Evolutionary conservation across 2,329 filamentous ascomycete species (phyloP), one percentile per base, ranked within the genome.

Genomic region (Botrytis galanthina): DNA sequence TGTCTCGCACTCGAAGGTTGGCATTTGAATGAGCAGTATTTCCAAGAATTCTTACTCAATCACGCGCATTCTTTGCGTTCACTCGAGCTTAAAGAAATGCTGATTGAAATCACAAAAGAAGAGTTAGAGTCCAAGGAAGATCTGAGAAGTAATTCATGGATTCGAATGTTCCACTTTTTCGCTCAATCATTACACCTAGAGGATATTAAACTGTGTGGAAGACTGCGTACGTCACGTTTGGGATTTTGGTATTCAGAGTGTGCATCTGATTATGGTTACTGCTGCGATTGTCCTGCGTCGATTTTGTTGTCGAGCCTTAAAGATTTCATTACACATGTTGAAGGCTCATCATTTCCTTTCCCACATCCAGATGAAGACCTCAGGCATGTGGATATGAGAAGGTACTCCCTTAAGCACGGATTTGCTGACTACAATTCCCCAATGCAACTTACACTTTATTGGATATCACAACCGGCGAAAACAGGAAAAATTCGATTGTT

Each of bases 151-250:
- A 67, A 67, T 67, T 16, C n/a, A 32, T 67, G 64, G 64, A 54
- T 67, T 16, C 64, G 46, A 67, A 54, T 67, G 46, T 67, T 67
- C 14, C 22, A 54, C 51, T 67, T 67, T 4, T 29, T 67, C 10
- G 32, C 26, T 20, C n/a, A 54, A 29, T 37, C 46, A 18, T 51
- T 67, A 35, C 22, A 37, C 12, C 44, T 67, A 12, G 16, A 54
- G 32, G 3, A 39, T 0, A 67, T 67, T 14, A 6, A 39, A 67
- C n/a, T 67, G 8, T 1, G 0, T 39, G 64, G 46, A 29, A 6
- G 1, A 1, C 7, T 67, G 12, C 4, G 1, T 22, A 51, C 63
- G 6, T 51, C 44, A n/a, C 1, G 16, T 18, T 66, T 44, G 3
- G 63, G 63, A 29, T n/a, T 22, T 37, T 66, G 63, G 63, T 0